Evolutionary conservation across 306 rosid genomes (phyloP), one percentile per base, ranked within the genome.

Genomic region (Carpinus fangiana): DNA sequence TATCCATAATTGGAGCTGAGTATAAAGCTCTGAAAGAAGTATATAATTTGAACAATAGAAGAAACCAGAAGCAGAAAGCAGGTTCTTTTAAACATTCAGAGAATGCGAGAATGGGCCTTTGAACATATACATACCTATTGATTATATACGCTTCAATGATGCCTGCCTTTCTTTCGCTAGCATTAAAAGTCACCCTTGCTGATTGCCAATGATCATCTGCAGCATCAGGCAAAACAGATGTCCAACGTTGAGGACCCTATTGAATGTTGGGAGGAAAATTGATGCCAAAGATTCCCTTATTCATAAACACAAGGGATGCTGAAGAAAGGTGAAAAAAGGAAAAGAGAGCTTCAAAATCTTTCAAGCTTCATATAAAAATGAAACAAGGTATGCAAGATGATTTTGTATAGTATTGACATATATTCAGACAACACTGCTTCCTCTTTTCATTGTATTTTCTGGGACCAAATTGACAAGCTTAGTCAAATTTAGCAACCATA

Each of bases 321-420:
- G 17, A 26, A 60, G 67, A 60, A 26, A 26, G 31, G 18, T 12
- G 23, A 31, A 13, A 50, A 14, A 36, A 7, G 41, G 52, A 38
- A 46, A 13, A 64, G 2, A 46, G 26, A 45, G 34, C 23, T 50
- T 53, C 46, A 75, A 14, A 71, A 70, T 70, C 71, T 52, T 78
- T 17, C 62, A 43, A 14, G 20, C 31, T 47, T 28, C 61, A 46
- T 26, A 52, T 48, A 31, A 62, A 65, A 69, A 47, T 53, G 48
- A 20, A 43, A 21, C 11, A 47, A 54, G 12, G 54, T 13, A 72
- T 77, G 41, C 21, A 62, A 53, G 60, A 73, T 61, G 36, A 50
- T 64, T 26, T 59, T 74, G 69, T 72, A 75, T 70, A 71, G 18
- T 54, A 67, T 60, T 53, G 59, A 38, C 62, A 67, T 14, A 72